Conservation (phyloP, 225 moss, liverwort and hornwort genomes). For the Physcomitrium patens region DNA sequence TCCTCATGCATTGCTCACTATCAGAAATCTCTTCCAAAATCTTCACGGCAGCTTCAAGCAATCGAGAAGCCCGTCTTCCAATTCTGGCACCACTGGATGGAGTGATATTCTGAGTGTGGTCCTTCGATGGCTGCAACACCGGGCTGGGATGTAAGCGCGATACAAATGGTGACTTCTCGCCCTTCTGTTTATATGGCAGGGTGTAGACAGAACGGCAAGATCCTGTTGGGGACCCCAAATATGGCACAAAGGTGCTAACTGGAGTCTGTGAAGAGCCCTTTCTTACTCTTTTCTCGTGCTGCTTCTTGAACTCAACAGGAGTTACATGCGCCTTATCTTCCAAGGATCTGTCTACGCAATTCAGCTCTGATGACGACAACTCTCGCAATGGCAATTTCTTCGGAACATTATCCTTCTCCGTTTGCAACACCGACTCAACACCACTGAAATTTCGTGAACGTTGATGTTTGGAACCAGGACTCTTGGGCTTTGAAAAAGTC, state of each 20-base stretch:
- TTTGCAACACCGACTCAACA: slow-evolving; percentile 30
- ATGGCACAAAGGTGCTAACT: slow-evolving; percentile 34
- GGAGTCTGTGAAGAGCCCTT: slow-evolving; percentile 20
- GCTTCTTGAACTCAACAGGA: slow-evolving; percentile 27
- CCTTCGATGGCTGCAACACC: slow-evolving; percentile 50
- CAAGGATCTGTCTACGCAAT: slow-evolving; percentile 30
- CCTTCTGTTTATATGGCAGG: slow-evolving; percentile 28
- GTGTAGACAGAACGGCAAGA: slow-evolving; percentile 40
- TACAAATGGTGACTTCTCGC: slow-evolving; percentile 35
- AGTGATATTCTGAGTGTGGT: slow-evolving; percentile 43
- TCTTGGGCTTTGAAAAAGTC: slow-evolving; percentile 41
- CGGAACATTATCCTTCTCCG: slow-evolving; percentile 27
- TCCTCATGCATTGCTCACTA: slow-evolving; percentile 29
- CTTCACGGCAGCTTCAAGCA: slow-evolving; percentile 49
- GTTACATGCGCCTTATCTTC: slow-evolving; percentile 22
- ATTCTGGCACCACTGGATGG: slow-evolving; percentile 2
- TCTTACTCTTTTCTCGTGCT: slow-evolving; percentile 27
- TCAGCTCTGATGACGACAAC: slow-evolving; percentile 53
- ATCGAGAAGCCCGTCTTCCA: slow-evolving; percentile 38
- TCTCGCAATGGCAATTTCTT: slow-evolving; percentile 53
- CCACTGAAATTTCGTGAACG: slow-evolving; percentile 45
- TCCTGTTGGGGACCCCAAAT: slow-evolving; percentile 31
- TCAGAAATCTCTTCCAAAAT: slow-evolving; percentile 41
- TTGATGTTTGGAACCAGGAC: slow-evolving; percentile 43
- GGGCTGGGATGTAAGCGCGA: slow-evolving; percentile 45